These are phyloP conservation scores for Yamadazyma paraphyllophila DNA, from an alignment of 805 yeast species.

Conservation along the genomic window DNA sequence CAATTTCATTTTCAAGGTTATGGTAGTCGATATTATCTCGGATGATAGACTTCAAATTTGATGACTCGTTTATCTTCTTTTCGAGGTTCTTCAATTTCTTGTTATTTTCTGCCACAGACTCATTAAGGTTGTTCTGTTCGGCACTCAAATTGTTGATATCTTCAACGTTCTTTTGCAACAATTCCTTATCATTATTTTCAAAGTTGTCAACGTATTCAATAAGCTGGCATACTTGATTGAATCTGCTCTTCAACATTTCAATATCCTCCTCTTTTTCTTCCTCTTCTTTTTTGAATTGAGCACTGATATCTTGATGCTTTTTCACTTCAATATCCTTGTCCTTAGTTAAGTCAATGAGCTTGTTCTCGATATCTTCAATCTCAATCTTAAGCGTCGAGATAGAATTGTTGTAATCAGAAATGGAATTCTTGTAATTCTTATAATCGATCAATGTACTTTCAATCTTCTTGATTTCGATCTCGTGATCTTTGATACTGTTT, in stretches of 20 bases:
- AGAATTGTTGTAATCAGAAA: conserved; percentile 8
- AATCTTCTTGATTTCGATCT: conserved; percentile 49
- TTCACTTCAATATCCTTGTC: conserved; percentile 13
- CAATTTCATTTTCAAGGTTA: conserved; percentile 39
- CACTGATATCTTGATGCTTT: conserved; percentile 6
- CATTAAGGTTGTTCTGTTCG: conserved; percentile 11
- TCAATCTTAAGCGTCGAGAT: conserved; percentile 32
- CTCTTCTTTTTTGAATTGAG: conserved; percentile 10
- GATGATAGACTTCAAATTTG: conserved; percentile 59
- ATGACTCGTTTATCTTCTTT: conserved; percentile 51
- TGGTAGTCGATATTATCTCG: conserved; percentile 63
- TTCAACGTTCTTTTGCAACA: conserved; percentile 20
- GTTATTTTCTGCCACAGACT: conserved; percentile 20
- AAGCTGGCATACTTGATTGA: conserved; percentile 7
- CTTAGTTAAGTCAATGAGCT: conserved; percentile 6
- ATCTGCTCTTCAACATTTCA: conserved; percentile 6
- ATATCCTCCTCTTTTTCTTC: conserved; percentile 7
- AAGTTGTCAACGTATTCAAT: conserved; percentile 17
- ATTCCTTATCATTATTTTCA: conserved; percentile 18
- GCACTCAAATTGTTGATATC: conserved; percentile 24
- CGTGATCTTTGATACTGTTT: conserved; percentile 50
- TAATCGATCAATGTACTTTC: conserved; percentile 51
- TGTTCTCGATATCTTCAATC: conserved; percentile 16
- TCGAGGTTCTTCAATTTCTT: conserved; percentile 28
- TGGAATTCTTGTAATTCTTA: conserved; percentile 8